Conservation (phyloP, 306 rosid genomes). For the Cicer cuneatum region DNA sequence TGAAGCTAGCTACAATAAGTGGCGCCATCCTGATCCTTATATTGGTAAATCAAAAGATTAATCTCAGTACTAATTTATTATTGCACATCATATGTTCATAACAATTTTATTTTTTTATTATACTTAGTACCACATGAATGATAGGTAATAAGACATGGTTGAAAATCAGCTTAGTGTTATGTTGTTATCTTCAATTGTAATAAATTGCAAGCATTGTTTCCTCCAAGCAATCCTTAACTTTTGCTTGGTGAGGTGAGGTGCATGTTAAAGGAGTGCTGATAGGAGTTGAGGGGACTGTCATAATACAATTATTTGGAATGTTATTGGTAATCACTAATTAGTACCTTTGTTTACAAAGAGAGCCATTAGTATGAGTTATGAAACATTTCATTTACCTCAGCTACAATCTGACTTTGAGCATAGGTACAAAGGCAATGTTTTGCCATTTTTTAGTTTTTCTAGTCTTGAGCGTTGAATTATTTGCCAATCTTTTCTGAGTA, state of each 20-base stretch:
- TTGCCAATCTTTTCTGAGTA: neutral
- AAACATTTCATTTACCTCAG: neutral
- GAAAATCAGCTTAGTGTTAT: neutral
- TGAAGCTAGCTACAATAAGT: constrained; percentile 80
- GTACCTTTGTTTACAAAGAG: neutral
- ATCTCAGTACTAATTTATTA: neutral
- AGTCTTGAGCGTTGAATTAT: neutral
- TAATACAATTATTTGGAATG: neutral
- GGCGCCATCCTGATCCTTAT: constrained; percentile 98
- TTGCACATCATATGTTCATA: neutral
- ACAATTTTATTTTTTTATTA: neutral
- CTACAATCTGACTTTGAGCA: neutral
- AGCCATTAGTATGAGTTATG: neutral
- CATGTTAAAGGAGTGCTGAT: neutral
- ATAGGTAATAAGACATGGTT: neutral
- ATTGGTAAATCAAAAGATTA: constrained; percentile 58
- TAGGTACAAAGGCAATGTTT: neutral
- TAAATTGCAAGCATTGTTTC: neutral
- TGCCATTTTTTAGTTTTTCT: neutral
- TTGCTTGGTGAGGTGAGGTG: too few relatives aligned
- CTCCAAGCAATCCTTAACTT: too few relatives aligned
- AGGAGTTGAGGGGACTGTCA: neutral
- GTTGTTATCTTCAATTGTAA: neutral
- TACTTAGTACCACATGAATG: neutral
- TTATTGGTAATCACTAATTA: neutral